These are phyloP conservation scores for Malus asiatica DNA, from an alignment of 306 rosid genomes.

Conservation along the genomic window DNA sequence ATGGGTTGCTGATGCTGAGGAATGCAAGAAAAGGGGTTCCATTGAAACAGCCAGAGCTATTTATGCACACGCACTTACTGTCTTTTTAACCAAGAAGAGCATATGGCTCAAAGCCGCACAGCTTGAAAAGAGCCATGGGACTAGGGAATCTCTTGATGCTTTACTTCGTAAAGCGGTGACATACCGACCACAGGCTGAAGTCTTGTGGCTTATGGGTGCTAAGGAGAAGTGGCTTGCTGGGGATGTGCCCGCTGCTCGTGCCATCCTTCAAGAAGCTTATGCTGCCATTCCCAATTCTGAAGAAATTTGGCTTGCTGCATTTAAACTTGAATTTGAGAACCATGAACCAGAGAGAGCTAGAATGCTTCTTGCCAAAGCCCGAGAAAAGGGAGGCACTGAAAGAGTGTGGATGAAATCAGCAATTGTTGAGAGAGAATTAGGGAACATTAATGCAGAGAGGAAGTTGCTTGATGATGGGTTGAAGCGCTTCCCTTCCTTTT, in stretches of 20 bases:
- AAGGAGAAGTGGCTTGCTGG: constrained; percentile 99
- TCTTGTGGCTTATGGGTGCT: constrained; percentile 97
- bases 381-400: constrained; percentile 89
- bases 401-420: constrained; percentile 96
- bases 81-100: constrained; percentile 83
- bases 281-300: constrained; percentile 91
- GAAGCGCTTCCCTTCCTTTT: constrained; percentile 67
- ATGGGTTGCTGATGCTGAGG: constrained; percentile 97
- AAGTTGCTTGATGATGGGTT: constrained; percentile 74
- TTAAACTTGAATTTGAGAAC: constrained; percentile 89
- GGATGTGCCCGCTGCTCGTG: constrained; percentile 80
- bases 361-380: constrained; percentile 82
- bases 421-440: constrained; percentile 83
- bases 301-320: constrained; percentile 94
- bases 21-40: constrained; percentile 87
- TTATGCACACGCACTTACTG: constrained; percentile 47
- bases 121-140: constrained; percentile 88
- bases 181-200: constrained; percentile 91
- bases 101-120: constrained; percentile 97
- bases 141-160: constrained; percentile 84
- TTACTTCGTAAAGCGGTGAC: constrained; percentile 80
- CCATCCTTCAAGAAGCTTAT: constrained; percentile 87
- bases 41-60: constrained; percentile 55
- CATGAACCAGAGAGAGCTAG: constrained; percentile 94
- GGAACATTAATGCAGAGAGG: constrained; percentile 68